Conservation (phyloP, 2,329 filamentous ascomycete genomes). For the Cladosporium austrohemisphaericum region DNA sequence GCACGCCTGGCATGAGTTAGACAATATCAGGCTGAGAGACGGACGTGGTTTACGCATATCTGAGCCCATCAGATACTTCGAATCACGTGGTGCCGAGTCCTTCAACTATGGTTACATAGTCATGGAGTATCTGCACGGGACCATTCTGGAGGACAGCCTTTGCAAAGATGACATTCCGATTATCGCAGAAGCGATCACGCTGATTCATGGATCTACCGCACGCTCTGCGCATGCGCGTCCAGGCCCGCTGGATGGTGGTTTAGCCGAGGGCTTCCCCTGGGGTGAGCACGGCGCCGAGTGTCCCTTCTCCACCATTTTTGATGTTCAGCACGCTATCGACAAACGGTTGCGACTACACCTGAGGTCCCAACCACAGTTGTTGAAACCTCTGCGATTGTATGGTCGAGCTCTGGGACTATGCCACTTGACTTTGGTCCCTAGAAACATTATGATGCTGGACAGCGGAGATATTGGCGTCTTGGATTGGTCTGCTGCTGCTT, state of each 20-base stretch:
- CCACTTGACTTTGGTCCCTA: background rate
- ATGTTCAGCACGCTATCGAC: background rate
- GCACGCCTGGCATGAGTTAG: background rate
- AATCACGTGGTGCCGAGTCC: background rate
- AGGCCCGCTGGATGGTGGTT: background rate
- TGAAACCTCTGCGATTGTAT: background rate
- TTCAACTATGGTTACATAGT: background rate
- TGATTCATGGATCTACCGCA: background rate
- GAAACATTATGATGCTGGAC: background rate
- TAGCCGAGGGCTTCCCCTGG: background rate
- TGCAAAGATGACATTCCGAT: background rate
- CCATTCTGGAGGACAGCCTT: background rate
- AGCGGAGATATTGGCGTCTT: background rate
- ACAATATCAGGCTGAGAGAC: background rate
- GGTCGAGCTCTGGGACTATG: background rate
- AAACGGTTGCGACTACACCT: background rate
- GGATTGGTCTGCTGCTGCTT: background rate
- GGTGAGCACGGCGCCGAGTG: background rate
- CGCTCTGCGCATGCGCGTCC: background rate
- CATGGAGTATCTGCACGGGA: slow-evolving; percentile 4
- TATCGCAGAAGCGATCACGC: background rate
- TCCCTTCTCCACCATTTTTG: background rate
- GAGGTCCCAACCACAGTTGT: background rate
- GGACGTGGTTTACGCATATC: background rate
- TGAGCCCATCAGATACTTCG: background rate